Conservation (phyloP, 2,329 filamentous ascomycete genomes). For the Eutypella sp. region DNA sequence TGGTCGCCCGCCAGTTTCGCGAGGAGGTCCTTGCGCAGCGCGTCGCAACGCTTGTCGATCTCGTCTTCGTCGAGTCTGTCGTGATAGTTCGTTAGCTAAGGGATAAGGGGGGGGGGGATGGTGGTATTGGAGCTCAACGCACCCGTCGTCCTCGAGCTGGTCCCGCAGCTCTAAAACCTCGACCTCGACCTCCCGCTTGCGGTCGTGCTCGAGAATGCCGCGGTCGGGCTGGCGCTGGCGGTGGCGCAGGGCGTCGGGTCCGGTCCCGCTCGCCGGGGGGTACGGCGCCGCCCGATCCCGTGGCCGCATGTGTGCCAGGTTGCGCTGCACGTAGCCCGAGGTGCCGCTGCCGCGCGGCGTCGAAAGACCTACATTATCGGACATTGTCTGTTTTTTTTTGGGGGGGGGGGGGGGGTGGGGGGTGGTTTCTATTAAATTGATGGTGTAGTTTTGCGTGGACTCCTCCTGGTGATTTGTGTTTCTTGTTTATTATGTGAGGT, state of each 20-base stretch:
- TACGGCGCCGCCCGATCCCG: constrained; percentile 79
- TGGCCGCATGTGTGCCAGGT: constrained; percentile 80
- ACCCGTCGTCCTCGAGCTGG: constrained; percentile 86
- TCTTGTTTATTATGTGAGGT: no score
- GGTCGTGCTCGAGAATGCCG: constrained; percentile 90
- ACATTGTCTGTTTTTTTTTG: constrained; percentile 53
- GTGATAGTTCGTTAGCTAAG: constrained; percentile 5
- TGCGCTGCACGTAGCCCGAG: constrained; percentile 95
- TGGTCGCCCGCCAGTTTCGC: constrained; percentile 34
- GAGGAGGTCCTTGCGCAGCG: constrained; percentile 58
- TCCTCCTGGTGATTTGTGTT: no score
- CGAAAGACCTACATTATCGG: constrained; percentile 91
- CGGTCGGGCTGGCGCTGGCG: constrained; percentile 80
- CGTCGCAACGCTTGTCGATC: constrained; percentile 73
- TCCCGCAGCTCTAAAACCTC: constrained; percentile 89
- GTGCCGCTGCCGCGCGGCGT: constrained; percentile 94
- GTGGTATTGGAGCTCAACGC: no score
- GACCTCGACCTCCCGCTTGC: constrained; percentile 85
- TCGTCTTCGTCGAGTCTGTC: constrained; percentile 76
- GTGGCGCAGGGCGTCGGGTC: constrained; percentile 66
- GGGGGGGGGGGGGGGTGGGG: no score
- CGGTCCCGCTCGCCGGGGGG: constrained; percentile 44
- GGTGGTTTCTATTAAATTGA: no score
- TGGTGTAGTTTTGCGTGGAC: no score
- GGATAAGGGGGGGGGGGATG: neutral